Evolutionary conservation across 1,284 basidiomycete species (phyloP), one percentile per base, ranked within the genome.

Genomic region (Grifola frondosa): DNA sequence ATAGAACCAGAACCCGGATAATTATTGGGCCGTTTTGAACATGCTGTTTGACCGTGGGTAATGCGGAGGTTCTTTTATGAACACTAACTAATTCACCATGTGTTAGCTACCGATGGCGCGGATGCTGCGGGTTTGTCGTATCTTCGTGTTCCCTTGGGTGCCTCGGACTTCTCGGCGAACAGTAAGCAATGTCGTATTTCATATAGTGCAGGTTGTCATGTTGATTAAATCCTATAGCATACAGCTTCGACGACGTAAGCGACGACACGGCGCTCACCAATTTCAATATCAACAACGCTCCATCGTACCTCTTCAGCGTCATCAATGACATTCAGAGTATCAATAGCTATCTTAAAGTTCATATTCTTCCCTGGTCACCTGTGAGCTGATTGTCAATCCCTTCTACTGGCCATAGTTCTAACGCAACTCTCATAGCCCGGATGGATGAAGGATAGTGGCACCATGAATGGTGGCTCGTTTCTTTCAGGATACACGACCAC

Each of bases 301-400:
- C 75, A 7, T 64, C 68, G 30, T 67, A 69, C 42, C 55, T 78
- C 13, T 75, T 70, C 57, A 63, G 66, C 5, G 66, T 69, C 1
- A 59, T 78, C 37, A 60, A 49, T 20, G 76, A 78, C 49, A 77
- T 78, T 38, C 49, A 64, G 34, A 64, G 68, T 13, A 60, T 77
- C 56, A 74, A 74, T 37, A 53, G 50, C 19, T 51, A 55, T 37
- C 43, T 76, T 26, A 67, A 62, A 44, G 61, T 77, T 11, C 70
- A 75, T 30, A 45, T 75, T 11, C 34, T 73, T 19, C 75, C 75
- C 1, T 78, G 76, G 75, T 75, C 73, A 36, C 71, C 75, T 16
- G 74, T 76, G 46, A 46, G 68, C n/a, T n/a, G n/a, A n/a, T n/a
- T n/a, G n/a, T n/a, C n/a, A n/a, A n/a, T n/a, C n/a, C n/a, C n/a